Percentiles rank a stretch among this genome's conserved stretches.
phyloP scores from a whole-genome alignment of 371 early-diverging fungal species.

The Lichtheimia corymbifera region DNA sequence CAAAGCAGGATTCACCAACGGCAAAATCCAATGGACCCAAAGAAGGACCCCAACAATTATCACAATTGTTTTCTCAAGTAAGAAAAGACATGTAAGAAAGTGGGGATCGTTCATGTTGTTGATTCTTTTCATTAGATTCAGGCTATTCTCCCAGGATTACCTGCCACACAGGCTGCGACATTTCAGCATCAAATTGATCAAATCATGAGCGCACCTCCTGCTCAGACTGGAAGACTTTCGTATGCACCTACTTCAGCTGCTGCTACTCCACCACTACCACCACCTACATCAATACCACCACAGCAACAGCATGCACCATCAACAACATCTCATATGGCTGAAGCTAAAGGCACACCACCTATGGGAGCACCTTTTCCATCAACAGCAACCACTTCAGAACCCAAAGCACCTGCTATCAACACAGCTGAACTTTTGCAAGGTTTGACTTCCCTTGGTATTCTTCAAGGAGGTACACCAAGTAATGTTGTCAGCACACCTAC shows the following conservation, averaged over 20 bases:
- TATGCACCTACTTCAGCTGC: conserved; percentile 20
- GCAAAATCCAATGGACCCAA: background rate
- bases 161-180: conserved; percentile 33
- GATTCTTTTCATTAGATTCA: conserved; percentile 27
- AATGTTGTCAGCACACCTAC: too few species aligned
- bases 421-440: conserved; percentile 38
- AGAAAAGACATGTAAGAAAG: background rate
- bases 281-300: conserved; percentile 3
- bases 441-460: conserved; percentile 39
- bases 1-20: conserved; percentile 6
- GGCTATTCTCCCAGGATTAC: conserved; percentile 43
- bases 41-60: conserved; percentile 16
- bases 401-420: conserved; percentile 21
- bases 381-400: conserved; percentile 3
- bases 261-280: conserved; percentile 19
- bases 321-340: conserved; percentile 2
- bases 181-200: conserved; percentile 43
- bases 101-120: background rate
- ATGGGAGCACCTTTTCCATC: background rate
- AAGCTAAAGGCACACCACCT: conserved; percentile 1
- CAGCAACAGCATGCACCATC: background rate
- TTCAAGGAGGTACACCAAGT: conserved; percentile 13
- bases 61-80: conserved; percentile 40
- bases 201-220: conserved; percentile 11
- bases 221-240: background rate